Evolutionary conservation across 225 moss, liverwort and hornwort genomes (phyloP).

Genomic region (Ulota crispa): DNA sequence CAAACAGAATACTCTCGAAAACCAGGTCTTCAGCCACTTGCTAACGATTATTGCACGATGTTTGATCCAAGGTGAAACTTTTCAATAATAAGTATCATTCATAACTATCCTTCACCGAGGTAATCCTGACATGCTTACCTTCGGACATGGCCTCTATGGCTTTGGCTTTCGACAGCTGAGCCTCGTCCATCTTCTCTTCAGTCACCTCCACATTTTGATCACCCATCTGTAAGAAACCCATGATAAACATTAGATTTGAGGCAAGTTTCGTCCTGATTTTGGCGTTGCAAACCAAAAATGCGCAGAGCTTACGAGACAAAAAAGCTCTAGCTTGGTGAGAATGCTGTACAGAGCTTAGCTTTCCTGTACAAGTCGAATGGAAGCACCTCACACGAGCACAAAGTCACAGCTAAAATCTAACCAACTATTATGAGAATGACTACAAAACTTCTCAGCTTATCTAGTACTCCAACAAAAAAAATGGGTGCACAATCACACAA

Average conservation of each 20-base stretch:
- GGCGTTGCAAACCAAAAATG: background rate
- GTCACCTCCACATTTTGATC: constrained; percentile 73
- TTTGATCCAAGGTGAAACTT: background rate
- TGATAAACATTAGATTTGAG: background rate
- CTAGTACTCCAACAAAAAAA: background rate
- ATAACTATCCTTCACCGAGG: background rate
- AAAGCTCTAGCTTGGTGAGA: background rate
- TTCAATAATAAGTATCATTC: background rate
- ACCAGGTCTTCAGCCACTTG: background rate
- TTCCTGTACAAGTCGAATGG: background rate
- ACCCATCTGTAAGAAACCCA: constrained; percentile 66
- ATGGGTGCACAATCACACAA: background rate
- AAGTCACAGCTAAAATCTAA: constrained; percentile 2
- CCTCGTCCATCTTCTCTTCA: constrained; percentile 85
- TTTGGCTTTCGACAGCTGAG: constrained; percentile 73
- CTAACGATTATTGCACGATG: background rate
- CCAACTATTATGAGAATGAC: background rate
- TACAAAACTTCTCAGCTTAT: background rate
- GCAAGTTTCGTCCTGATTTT: background rate
- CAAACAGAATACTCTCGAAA: background rate
- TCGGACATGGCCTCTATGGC: constrained; percentile 76
- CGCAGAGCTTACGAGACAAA: background rate
- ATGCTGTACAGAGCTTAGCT: background rate
- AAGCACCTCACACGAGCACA: background rate
- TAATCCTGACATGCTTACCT: constrained; percentile 41